Evolutionary conservation across 805 yeast genomes (phyloP), one percentile per base, ranked within the genome.

Genomic region (Hemisphaericaspora nanyangensis): DNA sequence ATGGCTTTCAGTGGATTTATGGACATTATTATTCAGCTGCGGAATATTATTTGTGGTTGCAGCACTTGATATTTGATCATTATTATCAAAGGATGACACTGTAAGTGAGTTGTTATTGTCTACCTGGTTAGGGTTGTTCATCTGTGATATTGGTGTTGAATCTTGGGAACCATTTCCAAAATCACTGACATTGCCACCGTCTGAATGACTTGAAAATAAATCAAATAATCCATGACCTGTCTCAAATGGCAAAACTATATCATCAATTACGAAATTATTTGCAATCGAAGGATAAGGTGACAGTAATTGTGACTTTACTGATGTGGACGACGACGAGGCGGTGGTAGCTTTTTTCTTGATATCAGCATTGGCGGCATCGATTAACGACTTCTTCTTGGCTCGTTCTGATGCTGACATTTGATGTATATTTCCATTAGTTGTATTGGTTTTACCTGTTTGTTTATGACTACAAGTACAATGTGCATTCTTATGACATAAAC

Each of bases 381-480:
- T 45, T 28, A 45, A 39, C 3, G 48, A 39, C 25, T 42, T 42
- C 38, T 45, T 45, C 24, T 45, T 45, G 8, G 48, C 48, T 25
- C 39, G 34, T 40, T 45, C 48, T 8, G 46, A 39, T n/a, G 46
- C 46, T 15, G 44, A 39, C 46, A 42, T 42, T 24, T 44, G 48
- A 30, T 45, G 48, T 7, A 47, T 38, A 30, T 41, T 42, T n/a
- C 39, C 35, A 29, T 44, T 43, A 7, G 42, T 35, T 4, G 35
- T 34, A 8, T 13, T 18, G 12, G 34, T 20, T 11, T 45, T 39
- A 31, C 43, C 47, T 2, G 19, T 10, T 29, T 51, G 49, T 25
- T 44, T 43, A n/a, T 52, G 39, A 11, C 63, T 53, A 43, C 75
- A 69, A 10, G 73, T 67, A 45, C 75, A 69, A 42, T 60, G 66